Evolutionary conservation across 352 stramenopile species (phyloP), one percentile per base, ranked within the genome.

Genomic region (Pythium phragmitis): DNA sequence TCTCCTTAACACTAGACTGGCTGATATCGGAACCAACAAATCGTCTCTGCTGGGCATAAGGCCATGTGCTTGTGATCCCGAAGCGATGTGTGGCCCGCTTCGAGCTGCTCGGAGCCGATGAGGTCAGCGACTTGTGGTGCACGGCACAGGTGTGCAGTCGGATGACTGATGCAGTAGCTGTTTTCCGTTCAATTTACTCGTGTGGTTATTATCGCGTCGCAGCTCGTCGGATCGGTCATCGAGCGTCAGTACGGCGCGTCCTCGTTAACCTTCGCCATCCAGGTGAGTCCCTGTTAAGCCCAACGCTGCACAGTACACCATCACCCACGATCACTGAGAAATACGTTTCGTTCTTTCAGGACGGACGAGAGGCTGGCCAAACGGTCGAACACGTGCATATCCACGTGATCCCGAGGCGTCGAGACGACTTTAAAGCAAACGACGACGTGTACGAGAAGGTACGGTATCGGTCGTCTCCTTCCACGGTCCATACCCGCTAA

Each of bases 381-480:
- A 96, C 82, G 0, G 90, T 99, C 7, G 79, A 86, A 7, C 94
- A 99, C 77, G 89, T 97, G 7, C 92, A 98, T 67, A 90, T 98
- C n/a, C 93, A 98, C 73, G 83, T 98, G 14, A 79, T 98, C 37
- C 93, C 95, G 7, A 76, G 93, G 34, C 57, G 63, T 11, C 39
- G 30, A 1, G 74, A 73, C 23, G 94, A 98, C 74, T 97, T 98
- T 45, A 60, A 77, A 59, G 52, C 65, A 16, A 98, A 98, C 70
- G 94, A 99, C 69, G 83, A 97, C 57, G 75, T 99, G 26, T 98
- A 98, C 72, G 82, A 94, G 26, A 74, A 90, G 73, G 80, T 98
- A 46, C 12, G 7, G 19, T 48, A 3, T 42, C 17, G 14, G 3
- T n/a, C 13, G 13, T 21, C 4, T 46, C 39, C 39, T 14, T 19